These are phyloP conservation scores for Claviceps pusilla DNA, from an alignment of 2,329 filamentous ascomycete species.

Conservation along the genomic window DNA sequence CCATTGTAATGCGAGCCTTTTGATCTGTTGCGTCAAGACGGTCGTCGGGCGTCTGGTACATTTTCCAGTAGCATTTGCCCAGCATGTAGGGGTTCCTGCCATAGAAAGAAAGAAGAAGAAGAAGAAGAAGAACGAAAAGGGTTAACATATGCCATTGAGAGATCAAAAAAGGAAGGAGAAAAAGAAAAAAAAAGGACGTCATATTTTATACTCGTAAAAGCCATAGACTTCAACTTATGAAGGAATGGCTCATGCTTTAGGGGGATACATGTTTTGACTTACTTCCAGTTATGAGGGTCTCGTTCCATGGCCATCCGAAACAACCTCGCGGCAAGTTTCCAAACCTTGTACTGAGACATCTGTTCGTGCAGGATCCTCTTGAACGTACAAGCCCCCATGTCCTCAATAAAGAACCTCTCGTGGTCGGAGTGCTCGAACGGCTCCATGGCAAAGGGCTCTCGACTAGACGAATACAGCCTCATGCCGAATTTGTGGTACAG, in stretches of 20 bases:
- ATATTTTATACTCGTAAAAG: too few relatives aligned
- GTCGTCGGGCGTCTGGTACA: conserved; percentile 37
- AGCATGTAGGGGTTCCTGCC: conserved; percentile 42
- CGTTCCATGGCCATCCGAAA: conserved; percentile 41
- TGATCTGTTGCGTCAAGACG: conserved; percentile 29
- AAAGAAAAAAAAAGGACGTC: too few relatives aligned
- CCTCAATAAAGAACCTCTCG: conserved; percentile 41
- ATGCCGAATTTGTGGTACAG: conserved; percentile 46
- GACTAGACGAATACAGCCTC: conserved; percentile 46
- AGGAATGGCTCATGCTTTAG: too few relatives aligned
- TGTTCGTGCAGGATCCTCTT: conserved; percentile 37
- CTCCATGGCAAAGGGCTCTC: conserved; percentile 49
- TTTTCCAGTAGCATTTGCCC: conserved; percentile 49
- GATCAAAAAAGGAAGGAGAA: neutral
- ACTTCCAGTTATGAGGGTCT: conserved; percentile 43
- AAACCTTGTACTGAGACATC: conserved; percentile 45
- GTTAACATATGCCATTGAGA: neutral
- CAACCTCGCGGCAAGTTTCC: conserved; percentile 43
- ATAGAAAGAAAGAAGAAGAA: neutral
- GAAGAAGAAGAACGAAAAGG: neutral
- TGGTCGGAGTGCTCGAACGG: conserved; percentile 42
- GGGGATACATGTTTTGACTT: conserved; percentile 12
- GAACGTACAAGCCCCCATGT: conserved; percentile 34
- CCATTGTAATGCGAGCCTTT: conserved; percentile 16
- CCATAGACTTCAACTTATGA: too few relatives aligned